Conservation (phyloP, 2,329 filamentous ascomycete species). For the Karstenula rhodostoma region DNA sequence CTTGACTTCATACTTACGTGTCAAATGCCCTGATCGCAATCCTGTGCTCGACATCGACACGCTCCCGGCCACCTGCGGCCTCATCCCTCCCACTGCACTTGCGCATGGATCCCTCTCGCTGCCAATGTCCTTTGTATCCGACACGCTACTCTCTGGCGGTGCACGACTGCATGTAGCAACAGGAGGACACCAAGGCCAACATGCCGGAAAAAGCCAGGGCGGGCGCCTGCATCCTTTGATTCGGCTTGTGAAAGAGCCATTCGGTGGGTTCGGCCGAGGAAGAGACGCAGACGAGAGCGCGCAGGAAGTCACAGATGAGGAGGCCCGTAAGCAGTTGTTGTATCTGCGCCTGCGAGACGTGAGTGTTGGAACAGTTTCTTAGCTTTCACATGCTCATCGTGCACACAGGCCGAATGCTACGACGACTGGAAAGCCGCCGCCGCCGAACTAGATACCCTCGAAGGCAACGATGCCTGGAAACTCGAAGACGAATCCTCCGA, state of each 20-base stretch:
- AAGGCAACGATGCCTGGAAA: slow-evolving; percentile 87
- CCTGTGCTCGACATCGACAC: background rate
- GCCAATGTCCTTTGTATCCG: slow-evolving; percentile 49
- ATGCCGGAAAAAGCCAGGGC: slow-evolving; percentile 34
- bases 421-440: slow-evolving; percentile 80
- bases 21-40: background rate
- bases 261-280: slow-evolving; percentile 31
- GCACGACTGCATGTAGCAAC: slow-evolving; percentile 36
- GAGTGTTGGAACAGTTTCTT: slow-evolving; percentile 43
- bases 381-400: slow-evolving; percentile 39
- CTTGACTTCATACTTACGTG: background rate
- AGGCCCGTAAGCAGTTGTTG: slow-evolving; percentile 65
- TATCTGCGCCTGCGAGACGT: slow-evolving; percentile 72
- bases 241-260: slow-evolving; percentile 46
- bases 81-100: slow-evolving; percentile 21
- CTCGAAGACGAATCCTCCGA: slow-evolving; percentile 69
- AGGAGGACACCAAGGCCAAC: slow-evolving; percentile 14
- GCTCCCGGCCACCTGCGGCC: slow-evolving; percentile 26
- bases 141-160: slow-evolving; percentile 45
- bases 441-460: slow-evolving; percentile 77
- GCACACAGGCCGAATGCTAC: slow-evolving; percentile 68
- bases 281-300: slow-evolving; percentile 17
- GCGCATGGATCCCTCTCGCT: slow-evolving; percentile 44
- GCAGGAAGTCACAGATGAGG: slow-evolving; percentile 7
- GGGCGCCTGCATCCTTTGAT: slow-evolving; percentile 47